phyloP scores from a whole-genome alignment of 139 green algal genomes.

The Ettlia oleoabundans region DNA sequence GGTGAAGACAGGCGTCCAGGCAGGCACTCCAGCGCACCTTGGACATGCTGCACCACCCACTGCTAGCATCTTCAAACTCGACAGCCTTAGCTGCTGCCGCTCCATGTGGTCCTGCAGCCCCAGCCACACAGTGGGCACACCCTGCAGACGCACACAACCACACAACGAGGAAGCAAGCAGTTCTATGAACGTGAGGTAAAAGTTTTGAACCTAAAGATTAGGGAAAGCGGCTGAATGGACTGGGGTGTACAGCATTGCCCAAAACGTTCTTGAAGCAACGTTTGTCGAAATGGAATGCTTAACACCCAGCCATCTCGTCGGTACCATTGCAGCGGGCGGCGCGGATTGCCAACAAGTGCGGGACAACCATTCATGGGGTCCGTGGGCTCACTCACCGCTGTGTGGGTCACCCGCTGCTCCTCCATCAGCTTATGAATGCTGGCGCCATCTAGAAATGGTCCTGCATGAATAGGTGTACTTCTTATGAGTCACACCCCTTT shows the following conservation, averaged over 20 bases:
- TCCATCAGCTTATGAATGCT: conserved; percentile 71
- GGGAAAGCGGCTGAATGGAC: no score
- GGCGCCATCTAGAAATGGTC: conserved; percentile 70
- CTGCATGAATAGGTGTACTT: conserved; percentile 13
- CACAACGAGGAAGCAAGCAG: no score
- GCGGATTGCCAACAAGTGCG: no score
- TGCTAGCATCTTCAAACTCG: conserved; percentile 48
- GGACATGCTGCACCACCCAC: conserved; percentile 77
- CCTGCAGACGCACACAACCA: background rate
- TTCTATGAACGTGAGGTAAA: no score
- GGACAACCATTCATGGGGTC: conserved; percentile 48
- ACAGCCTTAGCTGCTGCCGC: conserved; percentile 46
- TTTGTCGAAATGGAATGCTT: no score
- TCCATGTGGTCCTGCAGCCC: conserved; percentile 67
- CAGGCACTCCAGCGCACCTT: background rate
- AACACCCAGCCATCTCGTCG: no score
- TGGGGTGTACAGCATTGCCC: no score
- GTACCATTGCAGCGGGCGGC: no score
- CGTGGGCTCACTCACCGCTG: conserved; percentile 44
- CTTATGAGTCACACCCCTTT: background rate
- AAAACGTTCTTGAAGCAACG: no score
- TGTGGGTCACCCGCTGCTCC: conserved; percentile 52
- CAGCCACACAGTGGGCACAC: conserved; percentile 75
- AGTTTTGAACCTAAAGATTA: no score
- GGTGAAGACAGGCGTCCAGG: no score